Evolutionary conservation across 2,329 filamentous ascomycete genomes (phyloP).

Genomic region (Phyllosticta paracitricarpa): DNA sequence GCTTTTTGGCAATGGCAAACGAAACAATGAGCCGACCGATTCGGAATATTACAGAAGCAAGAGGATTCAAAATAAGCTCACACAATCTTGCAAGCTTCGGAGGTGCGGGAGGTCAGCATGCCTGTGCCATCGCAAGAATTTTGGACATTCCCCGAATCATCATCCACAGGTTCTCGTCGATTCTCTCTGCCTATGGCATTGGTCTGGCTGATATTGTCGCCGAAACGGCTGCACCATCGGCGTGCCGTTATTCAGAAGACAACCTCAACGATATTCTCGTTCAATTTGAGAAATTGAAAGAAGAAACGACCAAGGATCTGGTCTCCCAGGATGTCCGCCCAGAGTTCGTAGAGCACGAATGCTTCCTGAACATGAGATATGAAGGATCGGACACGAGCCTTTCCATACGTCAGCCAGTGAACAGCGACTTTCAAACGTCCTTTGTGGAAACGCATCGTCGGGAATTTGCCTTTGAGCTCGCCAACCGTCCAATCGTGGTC

Average conservation of each 20-base stretch:
- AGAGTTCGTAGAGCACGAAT: slow-evolving; percentile 17
- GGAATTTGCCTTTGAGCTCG: slow-evolving; percentile 34
- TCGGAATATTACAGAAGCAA: slow-evolving; percentile 19
- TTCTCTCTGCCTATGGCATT: slow-evolving; percentile 40
- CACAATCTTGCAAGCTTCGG: slow-evolving; percentile 22
- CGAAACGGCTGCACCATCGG: slow-evolving; percentile 40
- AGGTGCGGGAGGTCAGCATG: slow-evolving; percentile 31
- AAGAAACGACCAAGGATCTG: slow-evolving; percentile 36
- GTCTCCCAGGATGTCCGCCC: slow-evolving; percentile 54
- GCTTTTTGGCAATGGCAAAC: slow-evolving; percentile 20
- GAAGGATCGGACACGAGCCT: slow-evolving; percentile 34
- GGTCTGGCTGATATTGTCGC: slow-evolving; percentile 12
- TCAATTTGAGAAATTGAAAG: slow-evolving; percentile 1
- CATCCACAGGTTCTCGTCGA: slow-evolving; percentile 37
- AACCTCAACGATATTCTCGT: slow-evolving; percentile 33
- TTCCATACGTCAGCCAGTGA: slow-evolving; percentile 28
- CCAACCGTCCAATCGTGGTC: slow-evolving; percentile 24
- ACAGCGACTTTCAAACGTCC: slow-evolving; percentile 24
- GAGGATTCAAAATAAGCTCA: slow-evolving; percentile 15
- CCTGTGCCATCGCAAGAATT: slow-evolving; percentile 33
- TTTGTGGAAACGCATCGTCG: slow-evolving; percentile 31
- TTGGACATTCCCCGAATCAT: slow-evolving; percentile 35
- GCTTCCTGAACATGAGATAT: slow-evolving; percentile 36
- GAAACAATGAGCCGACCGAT: slow-evolving; percentile 23
- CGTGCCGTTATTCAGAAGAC: slow-evolving; percentile 58